Evolutionary conservation across 495 filamentous ascomycete species (phyloP), one percentile per base, ranked within the genome.

Genomic region (Penicillium cataractarum): DNA sequence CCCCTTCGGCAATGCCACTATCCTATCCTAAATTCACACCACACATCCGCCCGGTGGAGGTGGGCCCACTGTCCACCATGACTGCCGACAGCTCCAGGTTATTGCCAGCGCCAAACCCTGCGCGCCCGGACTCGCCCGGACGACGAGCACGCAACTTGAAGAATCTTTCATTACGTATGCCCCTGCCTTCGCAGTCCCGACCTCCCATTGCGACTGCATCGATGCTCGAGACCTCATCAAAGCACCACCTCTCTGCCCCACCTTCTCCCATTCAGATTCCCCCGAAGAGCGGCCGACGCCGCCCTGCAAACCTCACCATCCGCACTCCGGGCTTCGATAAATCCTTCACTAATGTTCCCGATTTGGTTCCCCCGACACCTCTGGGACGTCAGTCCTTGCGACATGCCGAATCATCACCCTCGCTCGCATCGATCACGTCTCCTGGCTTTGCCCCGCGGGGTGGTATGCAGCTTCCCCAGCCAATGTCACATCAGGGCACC

Each of bases 101-200:
- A 57, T 63, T 71, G 35, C 71, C 69, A 1, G 60, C 78, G 64
- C 77, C 84, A 22, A 82, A 57, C 71, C 82, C 63, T 24, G 57
- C 65, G 53, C 77, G 80, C 12, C 71, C 79, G 4, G 75, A 77
- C 50, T 89, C 88, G 5, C 91, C 92, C 2, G 82, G 87, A 31
- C 84, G 84, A 71, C 89, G 92, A 71, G 84, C 87, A 31, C 89
- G 92, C 54, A 99, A 99, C 74, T 87, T 94, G 68, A 99, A 99
- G 74, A 94, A 94, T 53, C 81, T 99, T 5, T 97, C 93, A 1
- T 84, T 98, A 59, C 92, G 95, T 60, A 91, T 96, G 50, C 86
- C 89, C 15, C 81, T 86, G 13, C 75, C 80, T 8, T 72, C 74
- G 6, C 71, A 75, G 44, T 69, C 77, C 3, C 78, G 80, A 10